Evolutionary conservation across 1,139 yeast species (phyloP).

Genomic region (Hyphopichia wangnamkhiaoensis): DNA sequence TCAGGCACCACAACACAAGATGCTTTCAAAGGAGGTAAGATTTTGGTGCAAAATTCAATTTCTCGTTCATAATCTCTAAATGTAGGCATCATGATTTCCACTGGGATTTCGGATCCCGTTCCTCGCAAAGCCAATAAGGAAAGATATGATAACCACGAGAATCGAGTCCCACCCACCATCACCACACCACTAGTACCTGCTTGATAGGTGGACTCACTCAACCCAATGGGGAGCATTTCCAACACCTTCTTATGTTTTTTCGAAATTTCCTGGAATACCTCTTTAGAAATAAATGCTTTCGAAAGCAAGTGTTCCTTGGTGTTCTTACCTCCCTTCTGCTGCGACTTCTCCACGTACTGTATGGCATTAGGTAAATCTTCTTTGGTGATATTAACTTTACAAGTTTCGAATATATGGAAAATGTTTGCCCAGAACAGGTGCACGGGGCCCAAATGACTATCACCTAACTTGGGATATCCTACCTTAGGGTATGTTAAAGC

Average conservation of each 20-base stretch:
- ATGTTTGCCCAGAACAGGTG: conserved; percentile 19
- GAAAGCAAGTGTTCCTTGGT: conserved; percentile 31
- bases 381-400: conserved; percentile 10
- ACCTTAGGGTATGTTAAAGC: not conserved
- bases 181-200: conserved; percentile 34
- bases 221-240: conserved; percentile 23
- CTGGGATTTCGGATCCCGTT: conserved; percentile 38
- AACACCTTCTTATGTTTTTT: conserved; percentile 26
- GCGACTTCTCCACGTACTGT: conserved; percentile 21
- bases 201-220: conserved; percentile 26
- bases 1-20: conserved; percentile 37
- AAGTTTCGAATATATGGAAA: conserved; percentile 14
- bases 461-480: conserved; percentile 7
- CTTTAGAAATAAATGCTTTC: conserved; percentile 28
- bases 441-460: conserved; percentile 10
- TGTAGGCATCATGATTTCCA: conserved; percentile 39
- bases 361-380: conserved; percentile 21
- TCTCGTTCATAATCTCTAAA: conserved; percentile 32
- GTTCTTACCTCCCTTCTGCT: conserved; percentile 24
- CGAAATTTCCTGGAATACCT: conserved; percentile 23
- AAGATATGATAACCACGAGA: conserved; percentile 42
- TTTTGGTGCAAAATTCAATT: conserved; percentile 24
- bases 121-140: conserved; percentile 35
- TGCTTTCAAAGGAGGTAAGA: conserved; percentile 28
- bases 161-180: conserved; percentile 40